phyloP scores from a whole-genome alignment of 1,284 basidiomycete genomes.

The Cronartium quercuum region DNA sequence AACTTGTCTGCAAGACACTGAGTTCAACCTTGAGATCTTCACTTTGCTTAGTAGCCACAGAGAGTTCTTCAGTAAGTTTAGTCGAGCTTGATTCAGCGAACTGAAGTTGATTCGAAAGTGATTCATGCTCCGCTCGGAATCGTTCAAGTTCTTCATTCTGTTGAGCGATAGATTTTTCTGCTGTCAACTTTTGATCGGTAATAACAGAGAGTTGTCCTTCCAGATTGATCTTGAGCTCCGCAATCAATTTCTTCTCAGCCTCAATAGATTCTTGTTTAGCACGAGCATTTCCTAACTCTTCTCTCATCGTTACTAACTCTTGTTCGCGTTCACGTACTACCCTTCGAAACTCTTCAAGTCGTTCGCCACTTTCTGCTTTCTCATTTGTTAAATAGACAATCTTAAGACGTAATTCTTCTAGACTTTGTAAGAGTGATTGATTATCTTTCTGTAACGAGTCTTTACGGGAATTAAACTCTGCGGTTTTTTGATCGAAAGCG shows the following conservation, averaged over 20 bases:
- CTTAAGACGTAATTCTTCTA: slow-evolving; percentile 24
- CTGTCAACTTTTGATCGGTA: background rate
- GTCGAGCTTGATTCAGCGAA: slow-evolving; percentile 4
- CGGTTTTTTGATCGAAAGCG: slow-evolving; percentile 17
- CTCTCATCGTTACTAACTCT: slow-evolving; percentile 7
- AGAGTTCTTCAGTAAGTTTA: slow-evolving; percentile 7
- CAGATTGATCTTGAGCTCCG: slow-evolving; percentile 3
- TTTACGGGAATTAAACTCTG: slow-evolving; percentile 7
- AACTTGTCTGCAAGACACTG: background rate
- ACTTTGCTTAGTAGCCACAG: background rate
- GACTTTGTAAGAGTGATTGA: slow-evolving; percentile 30
- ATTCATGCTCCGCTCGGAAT: background rate
- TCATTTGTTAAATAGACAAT: slow-evolving; percentile 18
- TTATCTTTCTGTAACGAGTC: slow-evolving; percentile 30
- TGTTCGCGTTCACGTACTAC: slow-evolving; percentile 28
- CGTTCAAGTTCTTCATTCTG: background rate
- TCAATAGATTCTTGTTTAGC: slow-evolving; percentile 3
- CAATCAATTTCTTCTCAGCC: background rate
- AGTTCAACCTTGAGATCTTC: slow-evolving; percentile 14
- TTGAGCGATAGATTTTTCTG: background rate
- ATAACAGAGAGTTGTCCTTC: background rate
- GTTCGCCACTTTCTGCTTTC: slow-evolving; percentile 22
- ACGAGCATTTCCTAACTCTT: slow-evolving; percentile 13
- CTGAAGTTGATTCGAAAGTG: slow-evolving; percentile 17
- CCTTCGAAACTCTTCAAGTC: slow-evolving; percentile 20